phyloP scores from a whole-genome alignment of 2,329 filamentous ascomycete genomes.

The Daldinia sp. region DNA sequence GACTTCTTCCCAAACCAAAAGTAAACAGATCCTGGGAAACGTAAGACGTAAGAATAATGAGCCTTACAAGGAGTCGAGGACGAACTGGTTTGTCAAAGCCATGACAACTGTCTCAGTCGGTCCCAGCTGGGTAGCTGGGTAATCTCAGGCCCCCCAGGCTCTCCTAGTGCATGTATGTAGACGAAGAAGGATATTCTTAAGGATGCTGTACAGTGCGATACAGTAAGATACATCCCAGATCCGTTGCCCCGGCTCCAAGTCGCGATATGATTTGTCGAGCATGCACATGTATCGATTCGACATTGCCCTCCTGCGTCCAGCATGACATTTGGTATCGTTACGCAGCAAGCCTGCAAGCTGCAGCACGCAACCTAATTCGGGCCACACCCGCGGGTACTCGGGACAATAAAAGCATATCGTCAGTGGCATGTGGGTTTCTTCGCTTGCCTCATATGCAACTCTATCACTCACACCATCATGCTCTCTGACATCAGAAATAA shows the following conservation, averaged over 20 bases:
- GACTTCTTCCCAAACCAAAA: constrained; percentile 14
- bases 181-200: too few species aligned
- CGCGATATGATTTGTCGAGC: constrained; percentile 22
- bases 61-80: constrained; percentile 1
- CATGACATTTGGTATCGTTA: constrained; percentile 36
- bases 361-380: constrained; percentile 28
- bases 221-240: constrained; percentile 21
- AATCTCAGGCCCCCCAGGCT: too few species aligned
- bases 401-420: constrained; percentile 32
- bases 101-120: constrained; percentile 5
- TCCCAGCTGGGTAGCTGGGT: too few species aligned
- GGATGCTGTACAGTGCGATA: constrained; percentile 22
- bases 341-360: constrained; percentile 33
- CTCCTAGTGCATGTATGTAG: too few species aligned
- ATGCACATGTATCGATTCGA: constrained; percentile 26
- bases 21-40: constrained; percentile 1
- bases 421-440: constrained; percentile 28
- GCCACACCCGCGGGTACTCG: constrained; percentile 33
- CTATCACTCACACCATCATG: constrained; percentile 32
- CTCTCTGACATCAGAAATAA: constrained; percentile 35
- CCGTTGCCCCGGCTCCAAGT: constrained; percentile 24
- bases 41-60: constrained; percentile 9
- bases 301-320: constrained; percentile 29
- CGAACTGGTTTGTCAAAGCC: constrained; percentile 8
- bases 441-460: constrained; percentile 34